Conservation (phyloP, 2,329 filamentous ascomycete species). For the Diaporthe batatas region DNA sequence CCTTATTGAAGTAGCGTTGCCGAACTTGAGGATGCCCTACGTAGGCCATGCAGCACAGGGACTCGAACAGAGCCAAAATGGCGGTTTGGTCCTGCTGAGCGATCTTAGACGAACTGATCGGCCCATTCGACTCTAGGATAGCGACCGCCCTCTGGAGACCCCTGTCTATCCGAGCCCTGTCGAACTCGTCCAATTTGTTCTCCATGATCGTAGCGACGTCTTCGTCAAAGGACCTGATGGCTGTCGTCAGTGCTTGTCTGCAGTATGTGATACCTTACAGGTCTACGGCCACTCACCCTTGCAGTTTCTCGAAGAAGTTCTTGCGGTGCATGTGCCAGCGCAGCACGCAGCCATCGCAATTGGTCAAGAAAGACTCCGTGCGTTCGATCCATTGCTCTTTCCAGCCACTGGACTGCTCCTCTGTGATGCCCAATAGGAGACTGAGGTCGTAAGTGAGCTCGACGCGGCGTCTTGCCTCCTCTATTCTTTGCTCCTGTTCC, state of each 20-base stretch:
- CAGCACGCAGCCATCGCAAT: constrained; percentile 78
- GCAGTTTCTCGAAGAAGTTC: constrained; percentile 71
- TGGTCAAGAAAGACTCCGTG: constrained; percentile 70
- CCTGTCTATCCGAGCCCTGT: constrained; percentile 51
- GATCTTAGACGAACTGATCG: constrained; percentile 62
- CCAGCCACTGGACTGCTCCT: constrained; percentile 71
- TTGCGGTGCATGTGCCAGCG: constrained; percentile 80
- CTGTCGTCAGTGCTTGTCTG: constrained; percentile 6
- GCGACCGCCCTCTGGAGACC: constrained; percentile 64
- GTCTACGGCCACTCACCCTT: constrained; percentile 61
- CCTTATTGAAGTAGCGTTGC: constrained; percentile 76
- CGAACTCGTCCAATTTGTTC: constrained; percentile 55
- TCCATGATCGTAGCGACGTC: constrained; percentile 56
- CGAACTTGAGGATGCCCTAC: constrained; percentile 69
- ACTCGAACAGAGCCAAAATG: constrained; percentile 87
- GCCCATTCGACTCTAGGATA: constrained; percentile 59
- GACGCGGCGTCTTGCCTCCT: constrained; percentile 67
- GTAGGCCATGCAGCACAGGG: constrained; percentile 86
- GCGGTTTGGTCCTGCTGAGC: constrained; percentile 67
- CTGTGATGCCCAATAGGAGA: constrained; percentile 76
- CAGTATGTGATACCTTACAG: neutral
- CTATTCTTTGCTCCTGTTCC: constrained; percentile 66
- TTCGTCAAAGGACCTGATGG: constrained; percentile 53
- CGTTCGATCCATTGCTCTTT: constrained; percentile 70
- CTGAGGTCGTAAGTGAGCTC: constrained; percentile 76